Base-by-base conservation (phyloP, 2,329 filamentous ascomycete species). In the Akanthomyces dipterigenus region DNA sequence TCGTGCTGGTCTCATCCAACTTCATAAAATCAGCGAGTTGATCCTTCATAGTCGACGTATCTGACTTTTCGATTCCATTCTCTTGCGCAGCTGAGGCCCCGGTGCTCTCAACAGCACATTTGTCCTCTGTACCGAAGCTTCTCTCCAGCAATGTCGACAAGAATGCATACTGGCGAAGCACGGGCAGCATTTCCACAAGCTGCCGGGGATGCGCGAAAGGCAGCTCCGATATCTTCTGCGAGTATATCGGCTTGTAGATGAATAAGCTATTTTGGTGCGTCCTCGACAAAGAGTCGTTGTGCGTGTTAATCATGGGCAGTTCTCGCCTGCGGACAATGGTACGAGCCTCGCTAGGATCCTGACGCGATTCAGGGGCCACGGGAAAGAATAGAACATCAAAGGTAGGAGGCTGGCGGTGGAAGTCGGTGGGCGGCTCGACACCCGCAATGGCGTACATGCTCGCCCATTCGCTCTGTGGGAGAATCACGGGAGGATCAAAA, bases 161-260 rank as follows among this genome's bases (percentile, higher is more conserved):
- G 65, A 89, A 86, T 0, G 88, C 88, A 69, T 91, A 95, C 70
- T 95, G 90, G 16, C 91, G 81, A 18, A 95, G 77, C 4, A 82
- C 78, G 0, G 90, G 89, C n/a, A 96, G 78, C 69, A 93, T 84
- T 58, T 84, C 81, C 7, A 93, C 77, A 4, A 96, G 76, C 69
- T 96, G 90, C 55, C 86, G 83, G 0, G 91, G 91, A 68, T 96
- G 91, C 2, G 85, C 84, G 69, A 96, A 93, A 0, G 89, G 86
- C 36, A 95, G 78, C 60, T 88, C 84, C 1, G 82, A 82, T 9
- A 96, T 72, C 3, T 80, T 78, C 61, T 87, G 82, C 0, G 87
- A 88, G 66, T 88, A 91, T 9, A 91, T 89, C 2, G 85, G 83
- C 71, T 90, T 91, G 60, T 89, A 85, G 20, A 91, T 83, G 64